Conservation (phyloP, 108 stramenopile genomes). For the Parietichytrium sp. region DNA sequence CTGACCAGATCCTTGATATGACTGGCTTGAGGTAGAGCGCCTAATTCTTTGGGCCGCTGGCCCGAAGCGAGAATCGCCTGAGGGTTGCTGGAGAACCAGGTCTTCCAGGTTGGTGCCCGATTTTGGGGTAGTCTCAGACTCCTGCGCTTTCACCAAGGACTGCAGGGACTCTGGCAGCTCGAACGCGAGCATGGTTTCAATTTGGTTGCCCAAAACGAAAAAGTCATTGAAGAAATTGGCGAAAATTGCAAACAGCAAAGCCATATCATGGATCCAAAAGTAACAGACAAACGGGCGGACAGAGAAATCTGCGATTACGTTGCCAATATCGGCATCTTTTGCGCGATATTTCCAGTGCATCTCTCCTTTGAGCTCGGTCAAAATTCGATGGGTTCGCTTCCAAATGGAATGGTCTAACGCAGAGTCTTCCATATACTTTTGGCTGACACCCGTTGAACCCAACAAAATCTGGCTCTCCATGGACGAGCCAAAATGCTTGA, state of each 20-base stretch:
- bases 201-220: background rate
- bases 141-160: too few relatives aligned
- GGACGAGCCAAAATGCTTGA: background rate
- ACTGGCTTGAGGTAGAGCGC: too few relatives aligned
- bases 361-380: background rate
- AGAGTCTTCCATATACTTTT: background rate
- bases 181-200: background rate
- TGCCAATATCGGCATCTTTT: too few relatives aligned
- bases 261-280: slow-evolving; percentile 36
- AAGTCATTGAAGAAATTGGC: slow-evolving; percentile 14
- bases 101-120: too few relatives aligned
- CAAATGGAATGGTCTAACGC: background rate
- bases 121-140: too few relatives aligned
- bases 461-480: background rate
- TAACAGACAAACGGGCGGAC: background rate
- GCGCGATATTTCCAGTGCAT: too few relatives aligned
- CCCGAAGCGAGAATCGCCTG: too few relatives aligned
- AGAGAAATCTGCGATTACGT: too few relatives aligned
- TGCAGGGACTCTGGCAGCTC: background rate
- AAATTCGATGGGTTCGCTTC: slow-evolving; percentile 22
- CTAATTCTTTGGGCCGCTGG: too few relatives aligned
- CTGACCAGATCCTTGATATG: too few relatives aligned
- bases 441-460: too few relatives aligned
- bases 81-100: too few relatives aligned
- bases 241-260: background rate